Base-by-base conservation (phyloP, 208 protist genomes). In the Crithidia expoeki region DNA sequence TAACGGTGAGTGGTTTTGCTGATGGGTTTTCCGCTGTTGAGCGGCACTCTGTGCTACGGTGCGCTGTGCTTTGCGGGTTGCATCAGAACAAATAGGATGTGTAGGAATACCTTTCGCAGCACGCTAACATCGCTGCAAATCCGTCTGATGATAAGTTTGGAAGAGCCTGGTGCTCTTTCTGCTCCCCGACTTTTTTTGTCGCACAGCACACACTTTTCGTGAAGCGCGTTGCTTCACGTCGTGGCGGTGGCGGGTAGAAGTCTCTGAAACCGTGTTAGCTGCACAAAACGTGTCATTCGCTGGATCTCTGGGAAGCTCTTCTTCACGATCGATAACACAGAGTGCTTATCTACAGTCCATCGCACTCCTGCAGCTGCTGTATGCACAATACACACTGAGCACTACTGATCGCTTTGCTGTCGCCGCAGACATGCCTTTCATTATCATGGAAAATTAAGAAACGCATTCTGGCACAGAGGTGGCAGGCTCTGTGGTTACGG, bases 291-390 rank as follows among this genome's bases (percentile, higher is more conserved):
- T n/a, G n/a, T n/a, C n/a, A n/a, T n/a, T n/a, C n/a, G n/a, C n/a
- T n/a, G n/a, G n/a, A n/a, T n/a, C n/a, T n/a, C n/a, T n/a, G n/a
- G n/a, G n/a, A n/a, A n/a, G n/a, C n/a, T n/a, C n/a, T n/a, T n/a
- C 49, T 23, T 2, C 49, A 53, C 49, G 4, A n/a, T 30, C 27
- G 1, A 4, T 5, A 5, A 50, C 7, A 17, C 34, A 19, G 33
- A 52, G 50, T 4, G 64, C 64, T 2, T 32, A 10, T 19, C 51
- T 30, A 38, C 25, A 23, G 10, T 69, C 51, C 40, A 40, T 42
- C 42, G 65, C 55, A 0, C 16, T 63, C 1, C 42, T 71, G 11
- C 65, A 71, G 42, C 38, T 61, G n/a, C 19, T 71, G 21, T 34
- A 63, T 34, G 56, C 16, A 2, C 42, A 38, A n/a, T 62, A 50